Evolutionary conservation across 164 flowering plant genomes (phyloP), one percentile per base, ranked within the genome.

Genomic region (Aristolochia fimbriata): DNA sequence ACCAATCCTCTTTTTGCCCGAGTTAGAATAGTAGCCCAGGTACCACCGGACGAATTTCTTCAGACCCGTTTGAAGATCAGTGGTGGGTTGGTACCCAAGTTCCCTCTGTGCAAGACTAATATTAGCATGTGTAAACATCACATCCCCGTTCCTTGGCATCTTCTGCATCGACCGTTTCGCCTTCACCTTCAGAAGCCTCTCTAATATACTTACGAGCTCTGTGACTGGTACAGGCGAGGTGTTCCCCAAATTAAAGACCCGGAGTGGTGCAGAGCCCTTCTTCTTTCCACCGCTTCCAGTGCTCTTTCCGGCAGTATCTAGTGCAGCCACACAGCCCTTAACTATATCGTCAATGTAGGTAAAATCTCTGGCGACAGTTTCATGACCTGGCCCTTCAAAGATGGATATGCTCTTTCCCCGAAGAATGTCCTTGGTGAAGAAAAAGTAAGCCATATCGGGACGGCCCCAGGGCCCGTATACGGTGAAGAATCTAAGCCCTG

Each of bases 401-500:
- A 91, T 84, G 6, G 81, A 72, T 22, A 91, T 91, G 0, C 76
- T 50, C 63, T 83, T 88, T 50, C 94, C 90, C 56, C 78, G 77
- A 82, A 91, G 67, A 6, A 91, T 86, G 75, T 88, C 97, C 62
- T 53, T 80, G 0, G 94, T 86, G 69, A 91, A 91, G 70, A 90
- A 87, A 83, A 90, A 90, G 52, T 87, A 90, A 0, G 97, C 97
- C 97, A 90, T 90, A 60, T 90, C 97, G 1, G 97, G 97, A 57
- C 97, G 74, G 5, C 97, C 97, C 95, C 95, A 90, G 33, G 95
- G 97, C 3, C 97, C 97, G 67, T 91, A 91, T 31, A 91, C 97
- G 0, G 97, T 91, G 68, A 91, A 91, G 65, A 91, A 91, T 24
- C 97, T 69, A 74, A 91, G 73, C 47, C 93, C 97, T 17, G 97